phyloP scores from a whole-genome alignment of 306 rosid species.

The Cajanus cajan region DNA sequence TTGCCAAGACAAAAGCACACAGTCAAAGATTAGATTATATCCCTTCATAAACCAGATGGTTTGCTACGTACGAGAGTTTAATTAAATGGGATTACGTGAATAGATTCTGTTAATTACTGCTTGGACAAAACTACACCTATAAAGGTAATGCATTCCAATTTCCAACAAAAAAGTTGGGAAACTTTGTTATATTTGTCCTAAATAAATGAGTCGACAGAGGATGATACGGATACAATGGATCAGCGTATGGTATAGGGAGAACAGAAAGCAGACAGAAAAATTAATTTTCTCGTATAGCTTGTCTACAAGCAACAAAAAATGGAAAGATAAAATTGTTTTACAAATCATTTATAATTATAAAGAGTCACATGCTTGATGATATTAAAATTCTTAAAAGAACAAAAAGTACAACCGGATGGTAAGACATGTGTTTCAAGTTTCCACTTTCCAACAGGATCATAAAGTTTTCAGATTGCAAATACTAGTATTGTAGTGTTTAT shows the following conservation, averaged over 20 bases:
- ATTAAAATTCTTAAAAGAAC: not conserved
- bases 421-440: not conserved
- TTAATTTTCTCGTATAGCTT: not conserved
- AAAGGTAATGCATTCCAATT: not conserved
- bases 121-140: not conserved
- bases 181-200: not conserved
- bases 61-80: not conserved
- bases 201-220: not conserved
- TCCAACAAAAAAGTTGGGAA: not conserved
- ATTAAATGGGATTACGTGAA: constrained; percentile 2
- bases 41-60: constrained; percentile 3
- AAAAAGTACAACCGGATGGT: not conserved
- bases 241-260: not conserved
- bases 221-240: not conserved
- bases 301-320: not conserved
- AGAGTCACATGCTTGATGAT: not conserved
- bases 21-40: not conserved
- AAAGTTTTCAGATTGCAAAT: not conserved
- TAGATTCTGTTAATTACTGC: constrained; percentile 9
- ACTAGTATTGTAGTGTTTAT: not conserved
- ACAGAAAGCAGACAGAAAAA: not conserved
- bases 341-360: not conserved
- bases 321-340: not conserved
- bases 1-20: not conserved
- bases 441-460: not conserved